Evolutionary conservation across 31 red algal genomes (phyloP), one percentile per base, ranked within the genome.

Genomic region (Endocladia muricata): DNA sequence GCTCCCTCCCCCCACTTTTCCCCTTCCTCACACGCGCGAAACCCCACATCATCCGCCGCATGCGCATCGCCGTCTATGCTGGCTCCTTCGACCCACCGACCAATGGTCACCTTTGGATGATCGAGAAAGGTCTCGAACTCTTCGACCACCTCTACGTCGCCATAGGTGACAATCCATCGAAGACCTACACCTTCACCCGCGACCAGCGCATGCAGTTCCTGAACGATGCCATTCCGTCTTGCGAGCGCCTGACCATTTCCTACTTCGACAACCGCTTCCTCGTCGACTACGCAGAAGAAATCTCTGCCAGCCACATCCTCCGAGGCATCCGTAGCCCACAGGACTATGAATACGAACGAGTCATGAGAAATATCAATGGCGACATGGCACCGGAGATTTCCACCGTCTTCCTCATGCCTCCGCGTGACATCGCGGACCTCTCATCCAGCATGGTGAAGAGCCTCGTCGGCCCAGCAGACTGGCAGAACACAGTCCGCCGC

Each of bases 381-480:
- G 47, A 52, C n/a, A 52, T 52, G 47, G 11, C 47, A 52, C 47
- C 47, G n/a, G 47, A 52, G n/a, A 52, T 52, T n/a, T 15, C 47
- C 13, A 52, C 47, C n/a, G 11, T n/a, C 13, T 52, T 52, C n/a
- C 47, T 52, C 47, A 52, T 52, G 47, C 47, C 47, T 52, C 47
- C 47, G 47, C 47, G 47, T 15, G 47, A 52, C n/a, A 52, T 52
- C n/a, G 47, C 47, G n/a, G 47, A 52, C 13, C 47, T 52, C 13
- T 52, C 47, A 52, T 52, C 47, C n/a, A 52, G 47, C n/a, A 52
- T 52, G 47, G 47, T 52, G n/a, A 52, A 52, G n/a, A n/a, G 47
- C 13, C n/a, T 52, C 13, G n/a, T 52, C n/a, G 47, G 47, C n/a
- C 47, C 47, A 52, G 47, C 13, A 15, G 47, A n/a, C 13, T 52